Evolutionary conservation across 2,329 filamentous ascomycete genomes (phyloP), one percentile per base, ranked within the genome.

Genomic region (Xylariaceae sp.): DNA sequence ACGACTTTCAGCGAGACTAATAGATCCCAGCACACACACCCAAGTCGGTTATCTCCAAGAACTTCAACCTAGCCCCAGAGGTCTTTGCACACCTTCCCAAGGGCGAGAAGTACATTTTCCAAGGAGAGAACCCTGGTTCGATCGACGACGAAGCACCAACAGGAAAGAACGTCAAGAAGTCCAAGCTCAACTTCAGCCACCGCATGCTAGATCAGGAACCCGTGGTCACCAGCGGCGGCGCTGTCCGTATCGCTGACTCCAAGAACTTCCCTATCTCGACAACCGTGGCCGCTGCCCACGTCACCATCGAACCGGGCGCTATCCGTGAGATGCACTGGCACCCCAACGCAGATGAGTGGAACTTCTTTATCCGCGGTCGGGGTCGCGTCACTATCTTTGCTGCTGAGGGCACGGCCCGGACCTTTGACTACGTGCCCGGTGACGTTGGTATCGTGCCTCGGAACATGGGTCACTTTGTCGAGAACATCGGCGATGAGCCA

Each of bases 281-380:
- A 72, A 88, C 86, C 0, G 82, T 92, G 17, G 87, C 88, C 0
- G 88, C 88, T 0, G 89, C 88, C 0, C 82, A 91, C 67, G 81
- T 89, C 15, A 82, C 82, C 44, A 88, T 92, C 62, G 77, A 88
- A 64, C 88, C 88, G 0, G 87, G 87, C 11, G 87, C 86, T 0
- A 77, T 92, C 70, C 82, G 88, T 8, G 88, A 91, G 75, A 90
- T 92, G 80, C 89, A 92, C 76, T 92, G 89, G 89, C 89, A 92
- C 69, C 88, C 88, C 0, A 85, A 84, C 50, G 88, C 88, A 10
- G 89, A 92, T 68, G 88, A 92, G 72, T 92, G 88, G 88, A 88
- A 85, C 5, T 92, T 89, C 73, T 91, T 92, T 77, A 83, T 92
- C 70, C 75, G 76, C 30, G 89, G 89, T 0, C 83, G 84, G 47